phyloP scores from a whole-genome alignment of 768 basidiomycete genomes.

The Kwoniella europaea region DNA sequence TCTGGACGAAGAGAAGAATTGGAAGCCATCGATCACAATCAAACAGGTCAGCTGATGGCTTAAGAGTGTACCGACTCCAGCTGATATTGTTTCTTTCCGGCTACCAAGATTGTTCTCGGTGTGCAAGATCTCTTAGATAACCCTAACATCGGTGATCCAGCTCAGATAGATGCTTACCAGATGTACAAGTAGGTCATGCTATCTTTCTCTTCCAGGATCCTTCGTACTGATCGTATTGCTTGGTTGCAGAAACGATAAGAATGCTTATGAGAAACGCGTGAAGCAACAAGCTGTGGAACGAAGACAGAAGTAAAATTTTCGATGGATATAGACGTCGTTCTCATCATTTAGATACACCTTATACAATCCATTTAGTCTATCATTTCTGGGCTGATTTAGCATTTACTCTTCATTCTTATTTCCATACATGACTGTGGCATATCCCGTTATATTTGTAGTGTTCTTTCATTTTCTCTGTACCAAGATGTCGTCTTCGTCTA shows the following conservation, averaged over 20 bases:
- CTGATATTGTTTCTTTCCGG: conserved; percentile 8
- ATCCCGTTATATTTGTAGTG: too few species aligned
- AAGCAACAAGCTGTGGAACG: conserved; percentile 87
- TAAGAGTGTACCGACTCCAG: background rate
- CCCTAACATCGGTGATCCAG: conserved; percentile 96
- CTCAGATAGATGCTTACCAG: conserved; percentile 97
- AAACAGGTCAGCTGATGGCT: conserved; percentile 73
- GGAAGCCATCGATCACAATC: conserved; percentile 99
- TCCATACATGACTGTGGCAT: too few species aligned
- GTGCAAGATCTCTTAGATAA: conserved; percentile 95
- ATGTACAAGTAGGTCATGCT: conserved; percentile 84
- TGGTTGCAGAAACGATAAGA: conserved; percentile 78
- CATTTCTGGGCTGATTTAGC: background rate
- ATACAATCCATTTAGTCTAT: too few species aligned
- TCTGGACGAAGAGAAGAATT: conserved; percentile 96
- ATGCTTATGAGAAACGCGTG: conserved; percentile 85
- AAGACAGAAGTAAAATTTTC: conserved; percentile 71
- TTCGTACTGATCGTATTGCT: conserved; percentile 13
- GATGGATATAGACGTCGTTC: background rate
- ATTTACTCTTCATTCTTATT: background rate
- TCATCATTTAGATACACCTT: background rate
- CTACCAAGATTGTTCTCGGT: conserved; percentile 80
- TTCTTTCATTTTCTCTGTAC: background rate
- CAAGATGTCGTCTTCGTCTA: background rate
- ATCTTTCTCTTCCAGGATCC: background rate